Evolutionary conservation across 805 yeast genomes (phyloP).

Genomic region (Wickerhamomyces pijperi): DNA sequence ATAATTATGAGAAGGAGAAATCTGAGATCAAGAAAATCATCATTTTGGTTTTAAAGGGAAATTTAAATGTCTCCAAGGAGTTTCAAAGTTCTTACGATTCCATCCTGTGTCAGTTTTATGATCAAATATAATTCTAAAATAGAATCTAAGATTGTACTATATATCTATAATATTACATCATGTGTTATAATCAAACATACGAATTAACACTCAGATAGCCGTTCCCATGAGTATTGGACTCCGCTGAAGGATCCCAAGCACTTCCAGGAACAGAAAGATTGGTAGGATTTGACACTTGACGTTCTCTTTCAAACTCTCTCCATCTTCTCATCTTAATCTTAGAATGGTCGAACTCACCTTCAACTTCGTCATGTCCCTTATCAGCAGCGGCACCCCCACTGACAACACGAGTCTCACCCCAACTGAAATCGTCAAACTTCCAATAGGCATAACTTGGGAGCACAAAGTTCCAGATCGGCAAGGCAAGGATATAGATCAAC

Average conservation of each 20-base stretch:
- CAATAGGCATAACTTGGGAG: slow-evolving; percentile 82
- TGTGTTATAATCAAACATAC: too few species aligned
- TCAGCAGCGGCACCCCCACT: slow-evolving; percentile 61
- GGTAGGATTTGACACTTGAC: slow-evolving; percentile 8
- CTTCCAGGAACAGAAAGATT: slow-evolving; percentile 15
- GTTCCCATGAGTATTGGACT: too few species aligned
- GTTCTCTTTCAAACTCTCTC: slow-evolving; percentile 82
- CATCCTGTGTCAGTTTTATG: too few species aligned
- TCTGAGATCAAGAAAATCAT: too few species aligned
- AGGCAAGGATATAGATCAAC: slow-evolving; percentile 62
- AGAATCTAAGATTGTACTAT: too few species aligned
- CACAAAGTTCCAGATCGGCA: slow-evolving; percentile 91
- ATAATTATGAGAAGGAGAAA: too few species aligned
- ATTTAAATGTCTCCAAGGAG: background rate
- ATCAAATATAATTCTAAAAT: too few species aligned
- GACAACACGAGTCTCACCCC: slow-evolving; percentile 92
- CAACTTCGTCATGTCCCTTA: slow-evolving; percentile 54
- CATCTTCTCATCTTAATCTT: slow-evolving; percentile 85
- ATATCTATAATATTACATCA: too few species aligned
- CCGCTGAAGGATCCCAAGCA: slow-evolving; percentile 16
- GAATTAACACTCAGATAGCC: too few species aligned
- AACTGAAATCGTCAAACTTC: slow-evolving; percentile 92
- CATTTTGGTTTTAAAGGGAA: too few species aligned
- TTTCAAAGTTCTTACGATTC: background rate
- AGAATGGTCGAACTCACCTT: slow-evolving; percentile 87